Conservation (phyloP, 2,329 filamentous ascomycete species). For the Pestalotiopsis sp. region DNA sequence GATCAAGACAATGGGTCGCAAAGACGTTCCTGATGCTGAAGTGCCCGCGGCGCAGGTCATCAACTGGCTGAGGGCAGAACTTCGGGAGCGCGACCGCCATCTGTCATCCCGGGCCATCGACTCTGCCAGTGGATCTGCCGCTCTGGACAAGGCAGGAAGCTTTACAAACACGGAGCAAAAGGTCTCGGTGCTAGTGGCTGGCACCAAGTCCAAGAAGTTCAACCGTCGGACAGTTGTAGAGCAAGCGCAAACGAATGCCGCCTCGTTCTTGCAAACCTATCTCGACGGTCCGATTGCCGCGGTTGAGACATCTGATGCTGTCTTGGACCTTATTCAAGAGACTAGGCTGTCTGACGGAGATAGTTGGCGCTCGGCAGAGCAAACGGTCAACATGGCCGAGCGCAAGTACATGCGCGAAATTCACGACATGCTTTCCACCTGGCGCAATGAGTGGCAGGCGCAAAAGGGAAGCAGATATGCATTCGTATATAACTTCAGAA, state of each 20-base stretch:
- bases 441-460: constrained; percentile 58
- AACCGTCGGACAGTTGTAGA: constrained; percentile 87
- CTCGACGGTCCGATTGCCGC: constrained; percentile 81
- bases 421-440: constrained; percentile 73
- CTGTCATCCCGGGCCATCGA: constrained; percentile 42
- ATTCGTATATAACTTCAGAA: constrained; percentile 91
- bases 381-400: constrained; percentile 75
- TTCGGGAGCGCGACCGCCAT: constrained; percentile 72
- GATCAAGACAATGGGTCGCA: constrained; percentile 76
- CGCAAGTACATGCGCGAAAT: constrained; percentile 83
- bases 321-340: constrained; percentile 75
- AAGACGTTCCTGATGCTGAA: constrained; percentile 76
- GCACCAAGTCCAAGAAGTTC: constrained; percentile 87
- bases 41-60: constrained; percentile 73
- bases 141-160: constrained; percentile 23
- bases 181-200: constrained; percentile 81
- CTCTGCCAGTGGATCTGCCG: constrained; percentile 18
- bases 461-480: constrained; percentile 66
- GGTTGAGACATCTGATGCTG: constrained; percentile 83
- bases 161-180: constrained; percentile 61
- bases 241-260: constrained; percentile 64
- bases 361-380: constrained; percentile 80
- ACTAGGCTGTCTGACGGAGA: constrained; percentile 80
- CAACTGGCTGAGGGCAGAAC: constrained; percentile 78
- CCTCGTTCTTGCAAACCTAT: constrained; percentile 70